Evolutionary conservation across 1,139 yeast species (phyloP).

Genomic region (Yamadazyma songkhlaensis): DNA sequence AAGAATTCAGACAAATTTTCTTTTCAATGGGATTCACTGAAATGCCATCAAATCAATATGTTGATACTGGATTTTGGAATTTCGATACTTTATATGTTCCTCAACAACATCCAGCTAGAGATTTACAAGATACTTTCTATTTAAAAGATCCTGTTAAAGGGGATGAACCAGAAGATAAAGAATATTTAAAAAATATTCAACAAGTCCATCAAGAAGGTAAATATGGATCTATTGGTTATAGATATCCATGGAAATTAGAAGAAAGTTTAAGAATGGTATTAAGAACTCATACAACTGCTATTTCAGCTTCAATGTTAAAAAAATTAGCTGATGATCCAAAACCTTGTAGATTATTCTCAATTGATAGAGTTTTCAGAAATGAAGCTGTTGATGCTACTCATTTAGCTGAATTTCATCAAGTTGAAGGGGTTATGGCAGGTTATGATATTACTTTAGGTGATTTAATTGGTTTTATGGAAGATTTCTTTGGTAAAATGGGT

Average conservation of each 20-base stretch:
- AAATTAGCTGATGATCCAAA: conserved; percentile 84
- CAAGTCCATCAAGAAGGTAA: conserved; percentile 88
- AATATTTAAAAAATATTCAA: conserved; percentile 74
- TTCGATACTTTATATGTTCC: conserved; percentile 95
- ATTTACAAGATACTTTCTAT: conserved; percentile 96
- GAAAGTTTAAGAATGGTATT: conserved; percentile 90
- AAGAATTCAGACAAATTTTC: conserved; percentile 96
- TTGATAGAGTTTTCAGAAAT: conserved; percentile 98
- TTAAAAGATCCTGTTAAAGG: conserved; percentile 87
- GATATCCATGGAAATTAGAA: conserved; percentile 94
- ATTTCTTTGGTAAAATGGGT: conserved; percentile 96
- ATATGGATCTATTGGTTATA: conserved; percentile 93
- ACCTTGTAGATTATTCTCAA: conserved; percentile 90
- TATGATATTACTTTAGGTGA: conserved; percentile 93
- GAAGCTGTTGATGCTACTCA: conserved; percentile 99
- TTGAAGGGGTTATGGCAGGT: conserved; percentile 98
- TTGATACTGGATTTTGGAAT: conserved; percentile 98
- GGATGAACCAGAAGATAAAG: conserved; percentile 74
- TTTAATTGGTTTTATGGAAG: conserved; percentile 97
- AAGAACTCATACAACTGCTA: conserved; percentile 97
- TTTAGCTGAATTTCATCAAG: conserved; percentile 98
- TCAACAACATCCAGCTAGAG: conserved; percentile 99
- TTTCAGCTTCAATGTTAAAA: conserved; percentile 85
- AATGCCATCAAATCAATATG: conserved; percentile 98
- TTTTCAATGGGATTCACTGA: conserved; percentile 97